Base-by-base conservation (phyloP, 495 filamentous ascomycete genomes). In the Aspergillus sclerotioniger region DNA sequence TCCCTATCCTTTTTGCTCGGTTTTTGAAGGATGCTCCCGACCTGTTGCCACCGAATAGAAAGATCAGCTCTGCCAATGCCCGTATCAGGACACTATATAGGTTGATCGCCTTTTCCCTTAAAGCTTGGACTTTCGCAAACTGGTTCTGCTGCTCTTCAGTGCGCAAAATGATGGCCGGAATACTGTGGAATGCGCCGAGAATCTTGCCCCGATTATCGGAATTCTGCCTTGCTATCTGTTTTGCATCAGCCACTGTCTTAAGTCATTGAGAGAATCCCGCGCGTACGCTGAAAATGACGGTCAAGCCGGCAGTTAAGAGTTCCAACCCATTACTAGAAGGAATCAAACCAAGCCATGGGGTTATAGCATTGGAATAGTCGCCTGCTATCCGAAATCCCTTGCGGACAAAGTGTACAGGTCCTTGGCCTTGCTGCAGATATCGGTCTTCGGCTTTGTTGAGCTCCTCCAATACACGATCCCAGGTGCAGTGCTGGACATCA, bases 151-250 rank as follows among this genome's bases (percentile, higher is more conserved):
- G 45, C 3, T 12, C 45, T 5, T 19, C 20, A 17, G n/a, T 19
- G 1, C 8, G 10, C 12, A 35, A 2, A 15, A 52, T 37, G 8
- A 52, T 9, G 4, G 13, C 13, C 6, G n/a, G 28, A 16, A 53
- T 53, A 21, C 39, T 31, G 6, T 53, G 29, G 16, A 53, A 53
- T 19, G 51, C 51, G 13, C 25, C 9, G 31, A 53, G 21, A 16
- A 39, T 39, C 10, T 39, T 53, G 15, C 39, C 51, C 31, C 51
- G 29, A 21, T 53, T 53, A 1, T 39, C n/a, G 13, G 51, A n/a
- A 20, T 53, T 39, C 21, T 35, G 8, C 29, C 5, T 39, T 8
- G 51, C 51, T 10, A 53, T 53, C 51, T 53, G 17, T 19, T 25
- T 25, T 8, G 28, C 17, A 17, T 37, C 29, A 21, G 25, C 25